A percentile compares a stretch with the other conserved stretches of the same genome.
Conservation (phyloP, 768 basidiomycete species). For the Termitomyces sp. region DNA sequence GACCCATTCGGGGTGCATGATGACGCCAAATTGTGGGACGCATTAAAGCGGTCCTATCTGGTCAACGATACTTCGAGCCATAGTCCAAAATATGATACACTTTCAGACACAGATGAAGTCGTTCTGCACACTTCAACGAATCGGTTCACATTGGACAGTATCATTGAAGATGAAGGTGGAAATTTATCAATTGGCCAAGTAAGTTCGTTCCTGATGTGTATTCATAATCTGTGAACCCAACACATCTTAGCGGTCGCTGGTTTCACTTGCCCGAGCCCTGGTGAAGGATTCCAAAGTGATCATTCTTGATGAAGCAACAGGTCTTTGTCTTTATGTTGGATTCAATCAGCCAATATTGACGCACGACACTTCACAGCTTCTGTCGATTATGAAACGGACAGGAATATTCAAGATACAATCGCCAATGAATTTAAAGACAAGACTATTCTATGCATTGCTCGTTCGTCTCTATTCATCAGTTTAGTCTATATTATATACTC, state of each 20-base stretch:
- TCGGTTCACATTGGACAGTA: conserved; percentile 78
- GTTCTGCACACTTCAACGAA: conserved; percentile 38
- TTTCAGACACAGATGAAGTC: conserved; percentile 23
- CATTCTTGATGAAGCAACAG: conserved; percentile 88
- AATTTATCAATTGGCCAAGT: conserved; percentile 78
- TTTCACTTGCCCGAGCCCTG: conserved; percentile 84
- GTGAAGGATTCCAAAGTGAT: conserved; percentile 84
- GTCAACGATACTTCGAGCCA: conserved; percentile 46
- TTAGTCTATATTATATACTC: neutral
- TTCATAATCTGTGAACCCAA: neutral
- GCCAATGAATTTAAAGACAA: conserved; percentile 76
- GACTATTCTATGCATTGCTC: conserved; percentile 85
- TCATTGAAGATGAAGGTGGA: conserved; percentile 81
- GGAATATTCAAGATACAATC: conserved; percentile 89
- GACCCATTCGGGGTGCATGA: conserved; percentile 84
- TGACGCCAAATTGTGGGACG: conserved; percentile 83
- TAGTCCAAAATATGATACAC: conserved; percentile 23
- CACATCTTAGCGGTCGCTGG: conserved; percentile 59
- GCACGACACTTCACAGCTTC: conserved; percentile 42
- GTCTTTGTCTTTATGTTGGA: conserved; percentile 13
- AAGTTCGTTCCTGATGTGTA: neutral
- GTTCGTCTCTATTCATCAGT: conserved; percentile 35
- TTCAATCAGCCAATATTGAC: neutral
- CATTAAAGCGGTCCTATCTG: conserved; percentile 78
- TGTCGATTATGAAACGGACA: conserved; percentile 86